Evolutionary conservation across 495 filamentous ascomycete species (phyloP), one percentile per base, ranked within the genome.

Genomic region (Penicillium subrubescens): DNA sequence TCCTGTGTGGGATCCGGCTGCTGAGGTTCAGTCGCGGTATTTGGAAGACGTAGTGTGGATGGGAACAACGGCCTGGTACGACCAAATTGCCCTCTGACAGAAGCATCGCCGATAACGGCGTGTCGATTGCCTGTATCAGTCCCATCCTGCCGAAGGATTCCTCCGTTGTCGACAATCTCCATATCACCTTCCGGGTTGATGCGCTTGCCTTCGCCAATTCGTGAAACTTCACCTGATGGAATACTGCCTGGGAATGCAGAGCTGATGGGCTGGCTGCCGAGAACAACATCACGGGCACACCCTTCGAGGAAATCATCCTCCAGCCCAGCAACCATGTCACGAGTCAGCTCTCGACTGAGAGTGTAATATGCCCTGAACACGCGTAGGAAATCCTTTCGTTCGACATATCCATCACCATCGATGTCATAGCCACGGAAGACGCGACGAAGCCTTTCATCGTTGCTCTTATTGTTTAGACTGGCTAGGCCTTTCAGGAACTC

Each of bases 391-490:
- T 99, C 96, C 53, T 91, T 90, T 8, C 96, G 83, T 67, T 89
- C 89, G 21, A 97, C 88, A 66, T 82, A 97, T 25, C 94, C 95
- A 76, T 99, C 94, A 5, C 85, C 84, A 66, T 99, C 90, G 56
- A 97, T 84, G 71, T 99, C 95, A 66, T 97, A 97, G 8, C 92
- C 93, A 56, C 89, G 84, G 72, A 97, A 99, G 27, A 97, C 88
- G 55, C 87, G 86, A 31, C 81, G 81, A 31, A 93, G 81, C 31
- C 89, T 87, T 68, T 94, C 87, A 57, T 84, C 78, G 33, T 79
- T 81, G 46, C 77, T 82, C 68, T 90, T 93, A 59, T 89, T 84
- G 64, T 91, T 92, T 43, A 96, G 84, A 65, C 89, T 92, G 0
- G 91, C 88, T n/a, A 96, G 83, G 2, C 91, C 95, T 41, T 87